These are phyloP conservation scores for Colletotrichum orbiculare DNA, from an alignment of 2,329 filamentous ascomycete genomes.

Conservation along the genomic window DNA sequence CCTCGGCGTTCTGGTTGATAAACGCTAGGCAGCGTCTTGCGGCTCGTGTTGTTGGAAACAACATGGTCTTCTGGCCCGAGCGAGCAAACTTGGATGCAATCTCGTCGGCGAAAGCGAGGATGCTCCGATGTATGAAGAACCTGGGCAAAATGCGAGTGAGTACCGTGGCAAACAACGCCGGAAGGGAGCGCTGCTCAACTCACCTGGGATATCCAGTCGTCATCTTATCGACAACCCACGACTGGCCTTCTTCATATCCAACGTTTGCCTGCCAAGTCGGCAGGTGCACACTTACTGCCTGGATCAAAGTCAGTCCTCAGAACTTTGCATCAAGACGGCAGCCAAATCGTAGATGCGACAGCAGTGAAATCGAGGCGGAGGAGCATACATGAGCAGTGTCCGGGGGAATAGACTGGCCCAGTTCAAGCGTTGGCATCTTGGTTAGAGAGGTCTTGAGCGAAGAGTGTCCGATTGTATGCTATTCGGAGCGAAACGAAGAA, in stretches of 20 bases:
- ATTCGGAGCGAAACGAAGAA: too few relatives aligned
- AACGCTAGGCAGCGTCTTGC: constrained; percentile 83
- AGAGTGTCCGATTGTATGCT: too few relatives aligned
- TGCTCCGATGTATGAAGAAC: constrained; percentile 91
- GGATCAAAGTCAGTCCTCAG: not conserved
- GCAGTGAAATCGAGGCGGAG: not conserved
- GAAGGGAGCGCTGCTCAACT: constrained; percentile 31
- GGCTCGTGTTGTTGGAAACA: constrained; percentile 79
- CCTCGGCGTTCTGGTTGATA: constrained; percentile 68
- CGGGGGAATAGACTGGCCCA: constrained; percentile 80
- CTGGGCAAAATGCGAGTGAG: constrained; percentile 56
- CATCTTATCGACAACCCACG: constrained; percentile 88
- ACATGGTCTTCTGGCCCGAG: constrained; percentile 75
- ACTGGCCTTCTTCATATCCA: constrained; percentile 91
- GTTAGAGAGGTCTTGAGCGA: not conserved
- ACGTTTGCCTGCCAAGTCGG: constrained; percentile 94
- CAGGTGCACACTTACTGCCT: constrained; percentile 96
- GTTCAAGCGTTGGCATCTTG: constrained; percentile 59
- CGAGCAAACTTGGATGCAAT: constrained; percentile 74
- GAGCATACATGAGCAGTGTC: constrained; percentile 80
- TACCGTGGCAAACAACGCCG: not conserved
- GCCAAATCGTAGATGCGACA: too few relatives aligned
- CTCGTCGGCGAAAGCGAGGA: constrained; percentile 76
- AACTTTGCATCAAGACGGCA: not conserved
- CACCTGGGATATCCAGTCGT: constrained; percentile 90